These are phyloP conservation scores for Colletotrichum aenigma DNA, from an alignment of 2,329 filamentous ascomycete genomes.

Conservation along the genomic window DNA sequence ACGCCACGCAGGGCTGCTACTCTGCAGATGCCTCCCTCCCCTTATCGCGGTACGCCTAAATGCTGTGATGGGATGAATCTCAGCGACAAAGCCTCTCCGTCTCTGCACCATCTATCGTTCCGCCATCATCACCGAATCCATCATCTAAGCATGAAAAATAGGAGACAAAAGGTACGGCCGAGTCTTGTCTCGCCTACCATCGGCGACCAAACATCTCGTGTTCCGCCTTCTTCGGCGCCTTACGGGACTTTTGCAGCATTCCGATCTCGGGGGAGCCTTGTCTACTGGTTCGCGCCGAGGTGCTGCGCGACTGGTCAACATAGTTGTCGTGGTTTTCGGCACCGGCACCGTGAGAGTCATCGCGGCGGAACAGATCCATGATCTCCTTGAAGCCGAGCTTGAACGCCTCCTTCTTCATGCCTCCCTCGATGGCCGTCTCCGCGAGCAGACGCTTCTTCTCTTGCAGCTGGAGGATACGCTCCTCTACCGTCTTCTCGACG, in stretches of 20 bases:
- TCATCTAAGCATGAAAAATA: not conserved
- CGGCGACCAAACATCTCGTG: constrained; percentile 17
- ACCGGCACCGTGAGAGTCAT: not conserved
- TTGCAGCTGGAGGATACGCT: constrained; percentile 92
- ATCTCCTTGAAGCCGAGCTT: constrained; percentile 95
- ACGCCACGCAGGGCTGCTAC: not conserved
- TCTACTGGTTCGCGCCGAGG: constrained; percentile 3
- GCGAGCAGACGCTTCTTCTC: constrained; percentile 92
- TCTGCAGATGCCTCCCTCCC: not conserved
- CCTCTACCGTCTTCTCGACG: constrained; percentile 85
- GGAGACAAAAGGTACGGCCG: not conserved
- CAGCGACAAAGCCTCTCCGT: not conserved
- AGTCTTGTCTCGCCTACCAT: not conserved
- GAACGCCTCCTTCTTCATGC: constrained; percentile 72
- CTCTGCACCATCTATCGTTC: not conserved
- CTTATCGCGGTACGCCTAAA: not conserved
- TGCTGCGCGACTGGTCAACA: not conserved
- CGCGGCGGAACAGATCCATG: constrained; percentile 74
- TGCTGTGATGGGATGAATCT: not conserved
- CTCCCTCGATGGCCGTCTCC: constrained; percentile 87
- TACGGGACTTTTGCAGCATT: constrained; percentile 18
- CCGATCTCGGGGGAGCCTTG: constrained; percentile 4
- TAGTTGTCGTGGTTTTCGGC: not conserved
- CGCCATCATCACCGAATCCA: not conserved
- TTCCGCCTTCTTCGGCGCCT: constrained; percentile 32